phyloP scores from a whole-genome alignment of 345 rosid species.

The Gossypium longicalyx region DNA sequence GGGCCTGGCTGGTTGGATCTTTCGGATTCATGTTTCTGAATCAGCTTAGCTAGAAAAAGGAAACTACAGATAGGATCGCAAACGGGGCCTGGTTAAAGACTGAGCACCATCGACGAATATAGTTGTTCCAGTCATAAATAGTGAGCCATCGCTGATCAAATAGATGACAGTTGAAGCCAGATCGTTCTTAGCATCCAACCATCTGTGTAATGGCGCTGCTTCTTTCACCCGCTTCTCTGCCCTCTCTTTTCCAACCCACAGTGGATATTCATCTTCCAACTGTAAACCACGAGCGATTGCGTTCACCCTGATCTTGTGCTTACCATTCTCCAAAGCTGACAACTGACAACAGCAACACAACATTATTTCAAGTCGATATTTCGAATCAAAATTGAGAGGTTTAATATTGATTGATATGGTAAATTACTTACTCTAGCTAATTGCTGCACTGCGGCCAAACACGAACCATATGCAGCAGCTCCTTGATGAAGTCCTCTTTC shows the following conservation, averaged over 20 bases:
- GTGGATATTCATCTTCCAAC: conserved; percentile 53
- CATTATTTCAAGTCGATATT: no score
- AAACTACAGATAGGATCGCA: conserved; percentile 71
- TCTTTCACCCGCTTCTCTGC: conserved; percentile 61
- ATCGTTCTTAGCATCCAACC: conserved; percentile 67
- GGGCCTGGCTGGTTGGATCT: background rate
- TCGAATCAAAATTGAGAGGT: no score
- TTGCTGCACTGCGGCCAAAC: conserved; percentile 77
- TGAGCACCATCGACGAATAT: conserved; percentile 79
- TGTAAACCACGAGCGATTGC: conserved; percentile 71
- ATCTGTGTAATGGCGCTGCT: conserved; percentile 56
- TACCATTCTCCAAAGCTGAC: conserved; percentile 58
- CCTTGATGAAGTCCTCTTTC: conserved; percentile 88
- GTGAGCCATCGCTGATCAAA: conserved; percentile 68
- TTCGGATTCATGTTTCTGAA: background rate
- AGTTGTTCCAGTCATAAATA: conserved; percentile 87
- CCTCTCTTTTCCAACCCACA: conserved; percentile 57
- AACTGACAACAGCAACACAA: conserved; percentile 26
- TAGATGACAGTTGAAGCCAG: conserved; percentile 72
- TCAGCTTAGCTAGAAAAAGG: background rate
- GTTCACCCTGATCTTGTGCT: conserved; percentile 57
- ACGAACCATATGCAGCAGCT: conserved; percentile 72
- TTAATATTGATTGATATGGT: background rate
- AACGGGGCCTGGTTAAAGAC: conserved; percentile 76
- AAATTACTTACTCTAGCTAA: conserved; percentile 56